phyloP scores from a whole-genome alignment of 345 rosid genomes.

The Lepidium aucheri region DNA sequence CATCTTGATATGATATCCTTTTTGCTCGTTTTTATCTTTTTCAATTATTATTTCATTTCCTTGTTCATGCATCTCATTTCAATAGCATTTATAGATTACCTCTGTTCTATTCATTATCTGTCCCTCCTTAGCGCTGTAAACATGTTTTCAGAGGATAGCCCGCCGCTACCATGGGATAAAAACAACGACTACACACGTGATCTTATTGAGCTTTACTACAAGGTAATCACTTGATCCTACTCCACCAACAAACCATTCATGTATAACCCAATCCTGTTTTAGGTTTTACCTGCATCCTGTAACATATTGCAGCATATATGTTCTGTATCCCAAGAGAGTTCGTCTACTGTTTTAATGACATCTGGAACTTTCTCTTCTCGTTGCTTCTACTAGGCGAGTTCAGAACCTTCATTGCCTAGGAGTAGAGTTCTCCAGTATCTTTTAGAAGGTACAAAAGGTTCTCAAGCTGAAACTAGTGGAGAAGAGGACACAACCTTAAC shows the following conservation, averaged over 20 bases:
- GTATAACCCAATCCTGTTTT: background rate
- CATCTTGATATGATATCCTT: constrained; percentile 94
- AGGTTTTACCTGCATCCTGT: background rate
- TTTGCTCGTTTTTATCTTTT: background rate
- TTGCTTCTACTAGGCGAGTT: constrained; percentile 41
- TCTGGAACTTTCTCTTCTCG: background rate
- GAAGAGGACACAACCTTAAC: constrained; percentile 35
- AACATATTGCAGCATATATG: background rate
- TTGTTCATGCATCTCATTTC: background rate
- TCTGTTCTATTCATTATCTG: background rate
- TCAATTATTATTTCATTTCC: background rate
- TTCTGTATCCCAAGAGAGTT: background rate
- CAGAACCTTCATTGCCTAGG: constrained; percentile 44
- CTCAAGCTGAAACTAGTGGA: constrained; percentile 38
- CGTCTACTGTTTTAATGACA: background rate
- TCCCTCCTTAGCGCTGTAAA: constrained; percentile 52
- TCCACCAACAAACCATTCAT: background rate
- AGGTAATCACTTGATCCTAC: constrained; percentile 39
- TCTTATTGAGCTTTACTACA: constrained; percentile 70
- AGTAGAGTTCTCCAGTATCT: constrained; percentile 48
- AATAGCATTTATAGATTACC: background rate
- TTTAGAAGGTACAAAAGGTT: constrained; percentile 79
- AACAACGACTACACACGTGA: constrained; percentile 60
- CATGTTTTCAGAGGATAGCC: constrained; percentile 77
- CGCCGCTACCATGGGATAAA: constrained; percentile 70